Base-by-base conservation (phyloP, 169 alveolate species). In the Cryptosporidium sp. region DNA sequence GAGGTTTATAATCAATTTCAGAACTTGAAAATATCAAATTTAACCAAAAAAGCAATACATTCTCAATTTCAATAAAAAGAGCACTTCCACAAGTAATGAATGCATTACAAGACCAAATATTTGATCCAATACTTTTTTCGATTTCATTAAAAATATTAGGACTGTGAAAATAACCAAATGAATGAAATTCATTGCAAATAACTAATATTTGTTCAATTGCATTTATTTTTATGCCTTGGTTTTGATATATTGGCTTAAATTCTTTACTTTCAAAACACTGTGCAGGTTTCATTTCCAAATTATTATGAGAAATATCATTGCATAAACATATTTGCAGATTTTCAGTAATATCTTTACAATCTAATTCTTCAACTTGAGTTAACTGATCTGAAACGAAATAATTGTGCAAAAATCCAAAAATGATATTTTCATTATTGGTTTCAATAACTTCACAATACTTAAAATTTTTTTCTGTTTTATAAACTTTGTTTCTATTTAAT, bases 41-140 rank as follows among this genome's bases (percentile, higher is more conserved):
- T 62, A 80, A 39, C 89, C 89, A 80, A 39, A 80, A 80, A 10
- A 80, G 74, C 1, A 80, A 21, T 62, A 80, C 89, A 80, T 80
- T 80, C 6, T 26, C 35, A 29, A 80, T 48, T 65, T 80, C 89
- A 35, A 37, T 18, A 23, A 80, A 80, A 10, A 62, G 31, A 18
- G 80, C 62, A 29, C 89, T 65, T 41, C 89, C 89, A 39, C 89
- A 80, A 18, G 89, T 80, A 41, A 80, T 70, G 39, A 80, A 80
- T 23, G 62, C 62, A 21, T 39, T 50, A 80, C 89, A 80, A 41
- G 69, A 80, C 89, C 89, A 80, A 62, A 29, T 39, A 62, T 43
- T 80, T 31, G 89, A 37, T 31, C 65, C 89, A 21, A 80, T 80
- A 23, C 37, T 35, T 62, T 39, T 59, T 41, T 80, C 89, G 10